phyloP scores from a whole-genome alignment of 495 filamentous ascomycete species.

The Lentithecium fluviatile region DNA sequence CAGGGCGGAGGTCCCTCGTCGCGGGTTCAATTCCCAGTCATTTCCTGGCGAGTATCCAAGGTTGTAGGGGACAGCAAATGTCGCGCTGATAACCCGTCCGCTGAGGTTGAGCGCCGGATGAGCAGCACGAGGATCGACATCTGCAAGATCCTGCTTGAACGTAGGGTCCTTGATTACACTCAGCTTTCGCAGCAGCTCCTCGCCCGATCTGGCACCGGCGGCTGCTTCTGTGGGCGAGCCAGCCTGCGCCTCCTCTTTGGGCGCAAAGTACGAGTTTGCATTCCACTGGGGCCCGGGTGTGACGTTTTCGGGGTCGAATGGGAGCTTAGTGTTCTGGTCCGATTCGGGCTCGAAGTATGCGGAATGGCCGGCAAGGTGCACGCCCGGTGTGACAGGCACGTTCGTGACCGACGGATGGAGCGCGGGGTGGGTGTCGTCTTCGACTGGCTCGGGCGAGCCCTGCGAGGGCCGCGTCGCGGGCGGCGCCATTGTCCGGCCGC shows the following conservation, averaged over 20 bases:
- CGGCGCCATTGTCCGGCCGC: conserved; percentile 5
- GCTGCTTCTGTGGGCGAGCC: conserved; percentile 50
- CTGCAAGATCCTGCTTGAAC: conserved; percentile 52
- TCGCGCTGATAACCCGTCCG: conserved; percentile 81
- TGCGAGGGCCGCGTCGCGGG: conserved; percentile 4
- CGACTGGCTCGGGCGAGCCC: conserved; percentile 8
- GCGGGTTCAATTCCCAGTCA: conserved; percentile 74
- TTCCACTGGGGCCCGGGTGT: conserved; percentile 38
- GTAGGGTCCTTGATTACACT: conserved; percentile 51
- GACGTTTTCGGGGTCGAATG: conserved; percentile 17
- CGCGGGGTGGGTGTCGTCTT: conserved; percentile 28
- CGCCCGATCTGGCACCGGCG: conserved; percentile 54
- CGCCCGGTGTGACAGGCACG: conserved; percentile 42
- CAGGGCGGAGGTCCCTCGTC: conserved; percentile 80
- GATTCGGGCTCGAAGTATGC: conserved; percentile 34
- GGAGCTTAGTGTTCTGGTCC: conserved; percentile 5
- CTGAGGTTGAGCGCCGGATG: conserved; percentile 70
- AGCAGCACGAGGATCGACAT: conserved; percentile 59
- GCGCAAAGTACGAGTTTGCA: conserved; percentile 36
- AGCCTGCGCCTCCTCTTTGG: conserved; percentile 10
- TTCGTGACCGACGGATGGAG: conserved; percentile 39
- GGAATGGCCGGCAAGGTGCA: conserved; percentile 33
- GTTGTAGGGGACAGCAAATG: conserved; percentile 79
- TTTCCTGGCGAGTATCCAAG: conserved; percentile 63
- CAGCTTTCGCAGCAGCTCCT: conserved; percentile 63